Evolutionary conservation across 495 filamentous ascomycete genomes (phyloP).

Genomic region (Penicillium desertorum): DNA sequence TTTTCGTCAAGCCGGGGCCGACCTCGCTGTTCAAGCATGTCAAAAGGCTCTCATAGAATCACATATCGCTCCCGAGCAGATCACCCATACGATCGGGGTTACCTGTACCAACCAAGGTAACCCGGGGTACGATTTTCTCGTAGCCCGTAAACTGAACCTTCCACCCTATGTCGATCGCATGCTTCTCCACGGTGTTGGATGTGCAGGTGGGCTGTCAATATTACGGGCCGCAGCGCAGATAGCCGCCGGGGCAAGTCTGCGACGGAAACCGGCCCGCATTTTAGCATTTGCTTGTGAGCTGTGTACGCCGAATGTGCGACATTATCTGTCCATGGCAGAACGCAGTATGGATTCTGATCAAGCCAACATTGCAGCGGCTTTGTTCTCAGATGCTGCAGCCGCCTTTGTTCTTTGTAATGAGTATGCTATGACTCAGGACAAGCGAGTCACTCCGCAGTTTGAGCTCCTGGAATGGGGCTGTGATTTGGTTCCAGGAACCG

Average conservation of each 20-base stretch:
- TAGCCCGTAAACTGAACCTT: conserved; percentile 55
- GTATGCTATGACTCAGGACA: too few relatives aligned
- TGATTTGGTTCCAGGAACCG: too few relatives aligned
- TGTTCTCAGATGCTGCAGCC: too few relatives aligned
- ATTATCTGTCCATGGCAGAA: conserved; percentile 41
- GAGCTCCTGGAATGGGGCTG: too few relatives aligned
- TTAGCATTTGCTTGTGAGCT: conserved; percentile 63
- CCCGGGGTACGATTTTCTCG: conserved; percentile 65
- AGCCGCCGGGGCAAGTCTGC: conserved; percentile 54
- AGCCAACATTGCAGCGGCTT: too few relatives aligned
- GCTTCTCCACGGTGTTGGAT: conserved; percentile 63
- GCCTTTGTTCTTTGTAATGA: too few relatives aligned
- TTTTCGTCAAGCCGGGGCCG: conserved; percentile 59
- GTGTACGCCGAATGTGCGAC: conserved; percentile 56
- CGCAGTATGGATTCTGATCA: too few relatives aligned
- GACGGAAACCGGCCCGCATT: conserved; percentile 30
- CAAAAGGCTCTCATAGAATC: conserved; percentile 58
- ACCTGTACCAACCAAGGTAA: conserved; percentile 69
- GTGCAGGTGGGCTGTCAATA: conserved; percentile 60
- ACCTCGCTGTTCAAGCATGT: conserved; percentile 55
- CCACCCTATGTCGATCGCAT: conserved; percentile 52
- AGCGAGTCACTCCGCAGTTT: too few relatives aligned
- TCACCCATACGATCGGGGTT: conserved; percentile 66
- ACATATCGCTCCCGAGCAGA: conserved; percentile 44
- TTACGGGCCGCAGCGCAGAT: conserved; percentile 61